These are phyloP conservation scores for Neofusicoccum kwambonambiense DNA, from an alignment of 2,329 filamentous ascomycete genomes.

Conservation along the genomic window DNA sequence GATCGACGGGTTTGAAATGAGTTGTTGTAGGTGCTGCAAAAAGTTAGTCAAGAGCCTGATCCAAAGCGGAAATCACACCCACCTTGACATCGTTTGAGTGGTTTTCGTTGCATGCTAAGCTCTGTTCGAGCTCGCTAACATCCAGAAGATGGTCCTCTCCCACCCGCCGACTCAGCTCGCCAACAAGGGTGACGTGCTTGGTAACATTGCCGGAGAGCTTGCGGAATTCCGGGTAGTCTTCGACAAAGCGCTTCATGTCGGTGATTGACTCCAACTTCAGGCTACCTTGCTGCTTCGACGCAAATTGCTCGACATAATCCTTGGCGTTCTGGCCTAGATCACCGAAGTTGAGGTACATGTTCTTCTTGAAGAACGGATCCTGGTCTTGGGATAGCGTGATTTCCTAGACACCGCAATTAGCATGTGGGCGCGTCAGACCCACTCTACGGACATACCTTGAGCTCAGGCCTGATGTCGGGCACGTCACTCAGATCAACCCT, in stretches of 20 bases:
- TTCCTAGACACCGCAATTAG: conserved; percentile 50
- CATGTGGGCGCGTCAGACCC: background rate
- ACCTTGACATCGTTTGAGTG: conserved; percentile 89
- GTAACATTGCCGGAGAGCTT: conserved; percentile 97
- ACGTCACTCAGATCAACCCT: conserved; percentile 83
- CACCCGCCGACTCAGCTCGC: conserved; percentile 86
- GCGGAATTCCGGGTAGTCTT: conserved; percentile 97
- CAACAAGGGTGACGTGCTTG: conserved; percentile 95
- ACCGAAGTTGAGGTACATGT: conserved; percentile 98
- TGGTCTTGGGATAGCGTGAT: conserved; percentile 96
- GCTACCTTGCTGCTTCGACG: conserved; percentile 94
- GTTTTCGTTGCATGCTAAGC: conserved; percentile 93
- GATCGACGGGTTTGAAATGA: conserved; percentile 79
- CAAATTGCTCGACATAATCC: conserved; percentile 98
- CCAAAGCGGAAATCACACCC: conserved; percentile 18
- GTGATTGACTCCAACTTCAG: conserved; percentile 95
- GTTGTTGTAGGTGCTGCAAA: conserved; percentile 61
- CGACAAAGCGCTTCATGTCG: conserved; percentile 99
- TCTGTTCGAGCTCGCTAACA: conserved; percentile 95
- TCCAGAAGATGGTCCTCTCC: conserved; percentile 86
- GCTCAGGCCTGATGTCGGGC: conserved; percentile 78
- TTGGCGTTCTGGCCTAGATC: conserved; percentile 95
- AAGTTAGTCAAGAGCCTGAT: background rate
- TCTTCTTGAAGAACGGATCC: conserved; percentile 98
- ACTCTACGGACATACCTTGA: conserved; percentile 52